A percentile compares a stretch with the other conserved stretches of the same genome.
phyloP scores from a whole-genome alignment of 805 yeast species.

The Danielia reshetovae region DNA sequence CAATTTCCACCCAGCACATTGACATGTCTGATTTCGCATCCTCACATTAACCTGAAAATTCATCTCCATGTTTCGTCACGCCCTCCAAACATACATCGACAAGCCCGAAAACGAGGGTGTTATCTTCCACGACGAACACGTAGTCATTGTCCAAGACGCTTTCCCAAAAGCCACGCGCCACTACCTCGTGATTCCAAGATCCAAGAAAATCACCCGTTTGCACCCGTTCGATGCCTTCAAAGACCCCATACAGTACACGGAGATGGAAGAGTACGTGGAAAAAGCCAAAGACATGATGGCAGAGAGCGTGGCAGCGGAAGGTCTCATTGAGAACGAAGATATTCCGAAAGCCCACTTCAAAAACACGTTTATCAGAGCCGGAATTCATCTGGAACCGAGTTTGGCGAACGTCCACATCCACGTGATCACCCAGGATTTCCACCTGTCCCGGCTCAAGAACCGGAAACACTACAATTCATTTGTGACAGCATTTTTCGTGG shows the following conservation, averaged over 20 bases:
- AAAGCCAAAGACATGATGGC: slow-evolving; percentile 31
- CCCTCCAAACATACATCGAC: slow-evolving; percentile 45
- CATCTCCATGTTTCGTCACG: slow-evolving; percentile 42
- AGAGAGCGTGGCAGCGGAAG: slow-evolving; percentile 24
- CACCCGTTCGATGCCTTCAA: slow-evolving; percentile 53
- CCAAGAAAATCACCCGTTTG: slow-evolving; percentile 30
- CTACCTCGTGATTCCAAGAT: slow-evolving; percentile 57
- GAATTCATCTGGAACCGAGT: slow-evolving; percentile 71
- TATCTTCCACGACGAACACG: slow-evolving; percentile 47
- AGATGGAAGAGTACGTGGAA: slow-evolving; percentile 29
- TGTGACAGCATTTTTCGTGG: slow-evolving; percentile 59
- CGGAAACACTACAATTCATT: slow-evolving; percentile 70
- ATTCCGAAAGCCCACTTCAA: slow-evolving; percentile 11
- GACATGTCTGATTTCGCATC: too few species aligned
- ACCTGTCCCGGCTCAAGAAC: slow-evolving; percentile 51
- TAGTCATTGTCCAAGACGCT: slow-evolving; percentile 53
- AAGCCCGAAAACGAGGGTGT: slow-evolving; percentile 44
- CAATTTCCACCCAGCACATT: too few species aligned
- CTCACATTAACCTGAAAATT: too few species aligned
- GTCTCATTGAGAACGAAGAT: slow-evolving; percentile 12
- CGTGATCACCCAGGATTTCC: slow-evolving; percentile 62
- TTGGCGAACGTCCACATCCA: slow-evolving; percentile 69
- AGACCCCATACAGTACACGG: slow-evolving; percentile 22
- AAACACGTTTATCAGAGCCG: slow-evolving; percentile 41
- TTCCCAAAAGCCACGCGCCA: slow-evolving; percentile 66